Evolutionary conservation across 2,329 filamentous ascomycete species (phyloP), one percentile per base, ranked within the genome.

Genomic region (Ascochyta rabiei): DNA sequence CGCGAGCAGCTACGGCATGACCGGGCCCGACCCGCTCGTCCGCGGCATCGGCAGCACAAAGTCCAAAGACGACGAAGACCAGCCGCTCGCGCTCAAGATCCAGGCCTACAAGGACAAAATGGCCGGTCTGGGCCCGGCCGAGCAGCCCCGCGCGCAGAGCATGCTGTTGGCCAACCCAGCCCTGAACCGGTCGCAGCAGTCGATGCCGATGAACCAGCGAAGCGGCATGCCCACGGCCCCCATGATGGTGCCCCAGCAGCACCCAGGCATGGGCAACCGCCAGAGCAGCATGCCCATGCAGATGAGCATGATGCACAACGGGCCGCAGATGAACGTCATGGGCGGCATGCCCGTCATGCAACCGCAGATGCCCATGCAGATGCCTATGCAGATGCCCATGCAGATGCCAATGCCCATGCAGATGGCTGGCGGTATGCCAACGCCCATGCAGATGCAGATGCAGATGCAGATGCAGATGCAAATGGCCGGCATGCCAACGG

Each of bases 101-200:
- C 70, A 74, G 19, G 69, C 73, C 1, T 77, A 76, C 60, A 75
- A 73, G 48, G 62, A 72, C 16, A 62, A 58, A n/a, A 61, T 70
- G 60, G 55, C 64, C 4, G 69, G 69, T 19, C 47, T 59, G 6
- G 39, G 3, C 34, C 61, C n/a, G 37, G 47, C 23, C 39, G 55
- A 33, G 24, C 61, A 38, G 34, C 40, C 49, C 12, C 33, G 48
- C 3, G 38, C 26, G 13, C 59, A 48, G 21, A 60, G 53, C 35
- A 57, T 57, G 53, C 55, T 64, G 61, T 58, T 59, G 44, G 63
- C 56, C 18, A 39, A 53, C 43, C 48, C 57, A 48, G 48, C 48
- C 26, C 59, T 63, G 53, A 58, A 43, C 15, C 65, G 66, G 61
- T 52, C 63, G 41, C 59, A 63, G 13, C 39, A 48, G 16, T 43